Percentiles rank a stretch among this genome's conserved stretches.
Conservation (phyloP, 768 basidiomycete species). For the Thelephora ganbajun region DNA sequence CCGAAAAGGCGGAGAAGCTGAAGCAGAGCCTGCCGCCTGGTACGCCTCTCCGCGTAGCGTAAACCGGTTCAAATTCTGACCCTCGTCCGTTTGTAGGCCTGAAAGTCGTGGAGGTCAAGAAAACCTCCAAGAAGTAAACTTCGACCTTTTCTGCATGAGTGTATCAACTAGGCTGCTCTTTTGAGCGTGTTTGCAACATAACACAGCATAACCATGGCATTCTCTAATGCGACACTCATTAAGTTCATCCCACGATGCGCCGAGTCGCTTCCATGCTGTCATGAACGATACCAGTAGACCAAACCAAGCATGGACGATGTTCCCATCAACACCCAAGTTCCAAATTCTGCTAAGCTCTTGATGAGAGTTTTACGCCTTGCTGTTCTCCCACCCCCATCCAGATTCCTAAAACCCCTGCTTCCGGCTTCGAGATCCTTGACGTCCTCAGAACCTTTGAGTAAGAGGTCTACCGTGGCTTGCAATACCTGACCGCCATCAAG, state of each 20-base stretch:
- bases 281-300: background rate
- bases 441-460: background rate
- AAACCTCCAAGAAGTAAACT: slow-evolving; percentile 54
- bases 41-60: slow-evolving; percentile 23
- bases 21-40: slow-evolving; percentile 91
- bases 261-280: background rate
- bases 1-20: slow-evolving; percentile 98
- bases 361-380: background rate
- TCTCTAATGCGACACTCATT: background rate
- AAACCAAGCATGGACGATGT: background rate
- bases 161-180: no score
- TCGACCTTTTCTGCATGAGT: no score
- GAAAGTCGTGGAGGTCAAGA: slow-evolving; percentile 55
- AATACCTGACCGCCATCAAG: background rate
- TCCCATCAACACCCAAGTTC: background rate
- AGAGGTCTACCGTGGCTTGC: background rate
- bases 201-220: background rate
- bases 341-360: background rate
- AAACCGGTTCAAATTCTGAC: background rate
- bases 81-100: slow-evolving; percentile 34
- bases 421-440: background rate
- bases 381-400: background rate
- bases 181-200: no score
- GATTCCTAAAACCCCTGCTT: background rate
- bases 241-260: background rate